phyloP scores from a whole-genome alignment of 148 eudicot genomes.

The Heliosperma pusillum region DNA sequence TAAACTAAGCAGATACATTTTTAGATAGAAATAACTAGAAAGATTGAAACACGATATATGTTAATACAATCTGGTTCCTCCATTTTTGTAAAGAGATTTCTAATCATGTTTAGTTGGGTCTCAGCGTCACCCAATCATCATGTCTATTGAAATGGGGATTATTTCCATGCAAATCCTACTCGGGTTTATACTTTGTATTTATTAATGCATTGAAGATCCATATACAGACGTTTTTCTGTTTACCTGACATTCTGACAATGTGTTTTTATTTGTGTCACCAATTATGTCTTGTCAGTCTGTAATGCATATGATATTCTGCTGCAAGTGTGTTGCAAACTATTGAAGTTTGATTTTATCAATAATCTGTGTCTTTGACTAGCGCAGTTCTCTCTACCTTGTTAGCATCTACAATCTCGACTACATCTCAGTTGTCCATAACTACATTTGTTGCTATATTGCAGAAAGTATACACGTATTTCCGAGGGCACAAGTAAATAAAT shows the following conservation, averaged over 20 bases:
- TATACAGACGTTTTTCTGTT: neutral
- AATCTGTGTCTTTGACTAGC: too few relatives aligned
- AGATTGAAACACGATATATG: too few relatives aligned
- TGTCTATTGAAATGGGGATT: neutral
- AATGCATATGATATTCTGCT: too few relatives aligned
- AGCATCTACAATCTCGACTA: neutral
- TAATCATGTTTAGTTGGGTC: too few relatives aligned
- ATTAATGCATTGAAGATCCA: neutral
- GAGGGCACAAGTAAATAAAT: slow-evolving; percentile 49
- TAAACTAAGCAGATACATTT: too few relatives aligned
- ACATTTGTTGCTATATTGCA: slow-evolving; percentile 34
- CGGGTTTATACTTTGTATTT: neutral
- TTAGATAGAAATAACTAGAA: too few relatives aligned
- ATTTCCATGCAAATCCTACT: neutral
- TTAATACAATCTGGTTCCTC: too few relatives aligned
- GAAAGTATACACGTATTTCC: slow-evolving; percentile 68
- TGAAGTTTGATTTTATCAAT: too few relatives aligned
- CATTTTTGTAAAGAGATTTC: too few relatives aligned
- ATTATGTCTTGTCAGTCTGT: too few relatives aligned
- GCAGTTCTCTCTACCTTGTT: neutral
- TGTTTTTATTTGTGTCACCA: neutral
- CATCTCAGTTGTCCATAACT: slow-evolving; percentile 1
- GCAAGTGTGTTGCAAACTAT: neutral
- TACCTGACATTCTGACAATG: neutral
- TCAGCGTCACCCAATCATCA: neutral